A percentile compares a stretch with the other conserved stretches of the same genome.
These are phyloP conservation scores for Saccharomycopsis sp. DNA, from an alignment of 805 yeast genomes.

Conservation along the genomic window DNA sequence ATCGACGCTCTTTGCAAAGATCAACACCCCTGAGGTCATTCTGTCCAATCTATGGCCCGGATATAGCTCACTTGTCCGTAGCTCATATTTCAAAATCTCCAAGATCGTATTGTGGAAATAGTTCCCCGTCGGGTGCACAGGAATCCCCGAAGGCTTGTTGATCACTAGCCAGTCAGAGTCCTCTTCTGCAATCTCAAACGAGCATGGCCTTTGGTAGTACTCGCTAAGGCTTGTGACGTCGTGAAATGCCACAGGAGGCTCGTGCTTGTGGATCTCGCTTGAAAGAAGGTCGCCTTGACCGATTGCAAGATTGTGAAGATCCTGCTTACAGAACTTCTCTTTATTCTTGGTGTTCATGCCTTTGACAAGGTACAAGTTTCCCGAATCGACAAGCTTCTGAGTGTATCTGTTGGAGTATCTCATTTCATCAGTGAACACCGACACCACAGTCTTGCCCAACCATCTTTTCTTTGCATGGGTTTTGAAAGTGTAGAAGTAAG, in stretches of 20 bases:
- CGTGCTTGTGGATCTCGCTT: conserved; percentile 17
- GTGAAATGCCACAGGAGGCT: conserved; percentile 14
- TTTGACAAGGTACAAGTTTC: not conserved
- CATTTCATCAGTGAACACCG: conserved; percentile 30
- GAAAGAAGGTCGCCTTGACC: conserved; percentile 13
- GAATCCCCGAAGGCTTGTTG: conserved; percentile 91
- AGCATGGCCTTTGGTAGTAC: conserved; percentile 1
- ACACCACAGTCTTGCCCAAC: conserved; percentile 27
- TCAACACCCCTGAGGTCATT: conserved; percentile 87
- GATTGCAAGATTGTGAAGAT: too few relatives aligned
- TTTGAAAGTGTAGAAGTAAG: conserved; percentile 27
- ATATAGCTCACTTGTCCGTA: conserved; percentile 37
- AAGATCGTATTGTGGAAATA: conserved; percentile 69
- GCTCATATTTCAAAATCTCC: conserved; percentile 64
- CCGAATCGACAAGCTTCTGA: not conserved
- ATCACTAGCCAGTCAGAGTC: conserved; percentile 56
- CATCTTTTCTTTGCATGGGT: conserved; percentile 31
- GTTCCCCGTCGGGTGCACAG: conserved; percentile 93
- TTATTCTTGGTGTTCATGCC: too few relatives aligned
- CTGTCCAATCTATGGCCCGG: conserved; percentile 40
- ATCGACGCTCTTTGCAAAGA: conserved; percentile 70
- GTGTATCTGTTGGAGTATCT: conserved; percentile 12
- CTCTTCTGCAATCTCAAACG: conserved; percentile 46
- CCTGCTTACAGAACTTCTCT: not conserved
- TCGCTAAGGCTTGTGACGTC: conserved; percentile 2